These are phyloP conservation scores for Tetrapyrgos nigripes DNA, from an alignment of 1,284 basidiomycete genomes.

Conservation along the genomic window DNA sequence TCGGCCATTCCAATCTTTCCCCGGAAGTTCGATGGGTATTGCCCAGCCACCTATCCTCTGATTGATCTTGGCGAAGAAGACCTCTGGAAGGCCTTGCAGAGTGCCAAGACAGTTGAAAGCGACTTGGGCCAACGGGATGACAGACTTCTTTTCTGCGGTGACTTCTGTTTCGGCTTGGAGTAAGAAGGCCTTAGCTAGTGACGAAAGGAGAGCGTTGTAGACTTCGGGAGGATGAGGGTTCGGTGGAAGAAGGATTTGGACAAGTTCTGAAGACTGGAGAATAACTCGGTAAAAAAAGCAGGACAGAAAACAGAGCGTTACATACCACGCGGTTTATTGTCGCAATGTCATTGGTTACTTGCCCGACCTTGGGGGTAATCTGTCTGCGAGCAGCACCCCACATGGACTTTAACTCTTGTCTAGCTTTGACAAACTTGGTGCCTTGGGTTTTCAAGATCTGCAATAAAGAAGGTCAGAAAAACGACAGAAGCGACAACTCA, in stretches of 20 bases:
- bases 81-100: slow-evolving; percentile 67
- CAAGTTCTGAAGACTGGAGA: slow-evolving; percentile 57
- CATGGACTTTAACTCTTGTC: slow-evolving; percentile 58
- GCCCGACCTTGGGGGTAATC: slow-evolving; percentile 92
- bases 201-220: slow-evolving; percentile 85
- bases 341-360: slow-evolving; percentile 82
- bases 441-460: slow-evolving; percentile 77
- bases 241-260: slow-evolving; percentile 65
- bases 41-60: slow-evolving; percentile 82
- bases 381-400: slow-evolving; percentile 78
- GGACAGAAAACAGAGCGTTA: slow-evolving; percentile 20
- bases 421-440: slow-evolving; percentile 77
- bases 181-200: slow-evolving; percentile 88
- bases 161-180: slow-evolving; percentile 96
- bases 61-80: slow-evolving; percentile 87
- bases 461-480: slow-evolving; percentile 11
- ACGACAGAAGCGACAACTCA: slow-evolving; percentile 5
- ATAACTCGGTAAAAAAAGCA: slow-evolving; percentile 13
- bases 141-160: slow-evolving; percentile 85
- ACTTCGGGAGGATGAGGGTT: slow-evolving; percentile 49
- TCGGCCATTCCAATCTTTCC: slow-evolving; percentile 50
- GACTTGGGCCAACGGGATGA: slow-evolving; percentile 84
- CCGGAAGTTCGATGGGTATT: slow-evolving; percentile 60
- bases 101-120: slow-evolving; percentile 71
- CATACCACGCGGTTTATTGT: slow-evolving; percentile 79